Evolutionary conservation across 306 rosid species (phyloP).

Genomic region (Cicer cuneatum): DNA sequence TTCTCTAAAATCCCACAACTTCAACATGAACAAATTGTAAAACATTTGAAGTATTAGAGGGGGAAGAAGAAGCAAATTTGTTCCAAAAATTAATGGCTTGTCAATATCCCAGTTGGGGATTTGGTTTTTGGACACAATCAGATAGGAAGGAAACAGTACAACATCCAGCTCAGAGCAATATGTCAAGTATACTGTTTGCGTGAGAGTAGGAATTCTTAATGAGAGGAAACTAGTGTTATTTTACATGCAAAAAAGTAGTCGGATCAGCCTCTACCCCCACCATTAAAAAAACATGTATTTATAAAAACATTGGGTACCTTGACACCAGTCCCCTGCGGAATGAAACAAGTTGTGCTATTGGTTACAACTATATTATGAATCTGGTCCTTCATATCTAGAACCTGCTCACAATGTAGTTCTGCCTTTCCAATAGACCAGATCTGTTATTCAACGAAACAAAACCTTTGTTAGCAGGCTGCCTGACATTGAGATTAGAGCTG

Average conservation of each 20-base stretch:
- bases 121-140: background rate
- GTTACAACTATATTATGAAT: constrained; percentile 67
- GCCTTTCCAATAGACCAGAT: constrained; percentile 75
- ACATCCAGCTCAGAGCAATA: constrained; percentile 32
- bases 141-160: constrained; percentile 8
- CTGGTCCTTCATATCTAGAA: constrained; percentile 85
- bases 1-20: too few species aligned
- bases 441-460: constrained; percentile 54
- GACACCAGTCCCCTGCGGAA: constrained; percentile 77
- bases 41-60: constrained; percentile 17
- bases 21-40: background rate
- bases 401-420: constrained; percentile 60
- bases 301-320: constrained; percentile 59
- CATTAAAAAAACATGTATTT: background rate
- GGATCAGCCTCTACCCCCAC: background rate
- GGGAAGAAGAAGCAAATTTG: constrained; percentile 27
- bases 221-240: constrained; percentile 26
- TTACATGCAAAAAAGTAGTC: constrained; percentile 16
- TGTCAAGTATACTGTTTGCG: background rate
- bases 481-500: constrained; percentile 23
- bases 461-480: constrained; percentile 19
- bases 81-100: constrained; percentile 1
- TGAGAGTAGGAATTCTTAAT: background rate
- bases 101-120: background rate
- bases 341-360: constrained; percentile 64